These are phyloP conservation scores for Tetrapyrgos nigripes DNA, from an alignment of 1,284 basidiomycete species.

Conservation along the genomic window DNA sequence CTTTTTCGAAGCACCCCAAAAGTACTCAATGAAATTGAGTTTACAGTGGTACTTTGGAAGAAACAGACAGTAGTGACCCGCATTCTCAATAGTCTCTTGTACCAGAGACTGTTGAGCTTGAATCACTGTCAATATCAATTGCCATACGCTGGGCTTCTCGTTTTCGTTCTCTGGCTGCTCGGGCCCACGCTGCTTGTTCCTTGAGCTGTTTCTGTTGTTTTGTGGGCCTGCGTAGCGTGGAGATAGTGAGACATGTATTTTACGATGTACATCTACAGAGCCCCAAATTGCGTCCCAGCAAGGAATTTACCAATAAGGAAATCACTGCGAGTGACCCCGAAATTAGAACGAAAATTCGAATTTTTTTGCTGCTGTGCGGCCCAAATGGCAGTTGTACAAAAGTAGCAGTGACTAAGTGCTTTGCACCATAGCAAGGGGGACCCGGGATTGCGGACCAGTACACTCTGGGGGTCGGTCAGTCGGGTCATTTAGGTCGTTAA, in stretches of 20 bases:
- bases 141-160: background rate
- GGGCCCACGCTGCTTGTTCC: background rate
- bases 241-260: no score
- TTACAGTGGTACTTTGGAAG: slow-evolving; percentile 43
- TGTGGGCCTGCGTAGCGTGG: background rate
- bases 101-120: slow-evolving; percentile 31
- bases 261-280: no score
- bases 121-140: slow-evolving; percentile 4
- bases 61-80: slow-evolving; percentile 34
- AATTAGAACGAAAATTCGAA: no score
- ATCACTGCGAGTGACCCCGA: no score
- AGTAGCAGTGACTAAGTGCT: slow-evolving; percentile 1
- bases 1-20: slow-evolving; percentile 30
- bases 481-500: no score
- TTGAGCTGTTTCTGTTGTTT: background rate
- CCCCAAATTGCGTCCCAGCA: no score
- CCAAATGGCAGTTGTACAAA: background rate
- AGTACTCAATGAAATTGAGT: slow-evolving; percentile 14
- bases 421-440: slow-evolving; percentile 14
- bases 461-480: no score
- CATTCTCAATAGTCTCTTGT: slow-evolving; percentile 33
- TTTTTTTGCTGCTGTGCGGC: background rate
- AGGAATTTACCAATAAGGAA: no score
- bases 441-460: no score
- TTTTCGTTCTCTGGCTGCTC: background rate